Base-by-base conservation (phyloP, 2,329 filamentous ascomycete genomes). In the Tolypocladium album region DNA sequence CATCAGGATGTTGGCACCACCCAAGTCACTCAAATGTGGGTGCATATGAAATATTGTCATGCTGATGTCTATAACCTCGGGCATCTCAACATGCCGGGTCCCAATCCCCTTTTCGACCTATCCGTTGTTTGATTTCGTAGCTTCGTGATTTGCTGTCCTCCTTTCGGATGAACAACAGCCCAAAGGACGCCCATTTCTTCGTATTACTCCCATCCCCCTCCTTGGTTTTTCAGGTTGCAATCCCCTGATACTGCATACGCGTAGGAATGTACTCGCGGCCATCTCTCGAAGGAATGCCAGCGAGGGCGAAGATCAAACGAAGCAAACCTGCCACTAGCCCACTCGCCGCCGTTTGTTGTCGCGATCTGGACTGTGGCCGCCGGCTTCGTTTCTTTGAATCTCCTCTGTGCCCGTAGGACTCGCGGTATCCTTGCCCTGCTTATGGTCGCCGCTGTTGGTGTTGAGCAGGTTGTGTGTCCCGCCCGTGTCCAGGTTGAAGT, bases 391-490 rank as follows among this genome's bases (percentile, higher is more conserved):
- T 13, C 78, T 72, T 20, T 67, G 65, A 24, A 82, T 79, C 67
- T 83, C 81, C 64, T 83, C 81, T 0, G 79, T 82, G 2, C 72
- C 75, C 0, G 75, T 75, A 13, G 78, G 73, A 61, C 79, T 82
- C 3, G 78, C 75, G 12, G 75, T 76, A 60, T 77, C 70, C 27
- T 73, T 69, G 22, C 68, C 63, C 43, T 65, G 31, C 3, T 65
- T 17, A 8, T 52, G 40, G 9, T 58, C 24, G 1, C 24, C 45
- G 11, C 45, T 38, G 42, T 57, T 43, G 7, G 53, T 43, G 20
- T 39, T 59, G 20, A 64, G 59, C 42, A 58, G 36, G 40, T 68
- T 62, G 34, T 63, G 40, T 22, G 56, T 59, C 59, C 66, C 63
- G 56, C 71, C 71, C 4, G 71, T 66, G 59, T 81, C 78, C 7